Base-by-base conservation (phyloP, 345 rosid species). In the Kandelia obovata region DNA sequence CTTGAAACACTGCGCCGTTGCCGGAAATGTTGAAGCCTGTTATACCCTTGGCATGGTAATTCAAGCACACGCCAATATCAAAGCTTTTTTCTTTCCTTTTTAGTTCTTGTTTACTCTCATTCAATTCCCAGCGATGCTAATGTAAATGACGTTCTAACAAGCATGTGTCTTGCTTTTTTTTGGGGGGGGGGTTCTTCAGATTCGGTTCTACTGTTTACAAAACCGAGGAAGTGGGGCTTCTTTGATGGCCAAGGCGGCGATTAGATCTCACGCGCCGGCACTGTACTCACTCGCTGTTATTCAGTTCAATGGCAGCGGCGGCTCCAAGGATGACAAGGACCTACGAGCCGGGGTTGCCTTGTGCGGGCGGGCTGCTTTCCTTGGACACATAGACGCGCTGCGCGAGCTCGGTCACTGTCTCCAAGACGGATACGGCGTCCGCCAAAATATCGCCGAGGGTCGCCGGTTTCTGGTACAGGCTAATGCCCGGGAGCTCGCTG, bases 391-490 rank as follows among this genome's bases (percentile, higher is more conserved):
- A 46, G 99, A 95, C 31, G 99, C 99, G 11, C 78, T 88, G 0
- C 96, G 99, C 2, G 97, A 95, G 87, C 91, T 95, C 3, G 99
- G 99, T 57, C 99, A 95, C 89, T 95, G 99, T 67, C 87, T 95
- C 5, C 96, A 90, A 58, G 99, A 95, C 53, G 99, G 99, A 34
- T 95, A 95, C 58, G 99, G 99, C n/a, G 96, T 95, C 52, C 87
- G 90, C 1, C 95, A 85, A 70, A 90, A 89, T 80, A 73, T 91
- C 23, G 78, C 84, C 23, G 96, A 95, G 65, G 99, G 97, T 4
- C 88, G 99, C 1, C 85, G 96, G n/a, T 86, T 91, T 58, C 87
- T 95, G 1, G 91, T 95, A 57, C 97, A 95, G 75, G 99, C 99
- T 53, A 95, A 95, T 84, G 96, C 96, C 5, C 89, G 96, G 4